Base-by-base conservation (phyloP, 1,139 yeast species). In the Protomyces pachydermus region DNA sequence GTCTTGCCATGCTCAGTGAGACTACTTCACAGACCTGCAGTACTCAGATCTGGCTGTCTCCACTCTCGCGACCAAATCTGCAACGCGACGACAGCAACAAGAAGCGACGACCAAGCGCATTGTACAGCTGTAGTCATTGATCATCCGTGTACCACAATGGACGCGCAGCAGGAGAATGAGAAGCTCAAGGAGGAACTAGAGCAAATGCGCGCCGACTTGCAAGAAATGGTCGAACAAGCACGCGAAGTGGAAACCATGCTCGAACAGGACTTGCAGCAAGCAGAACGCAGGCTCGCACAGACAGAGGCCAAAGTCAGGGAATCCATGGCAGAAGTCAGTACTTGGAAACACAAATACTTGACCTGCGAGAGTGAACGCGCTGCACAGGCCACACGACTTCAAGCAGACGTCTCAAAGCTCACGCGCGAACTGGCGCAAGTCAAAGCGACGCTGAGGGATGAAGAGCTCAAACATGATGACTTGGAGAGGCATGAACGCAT, bases 1-100 rank as follows among this genome's bases (percentile, higher is more conserved):
- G 83, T 63, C 85, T 84, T 0, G 87, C 88, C 88, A 84, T 84
- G 53, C 37, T 68, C 32, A 23, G 23, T 5, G 14, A n/a, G n/a
- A 20, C 23, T 20, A 20, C 23, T 20, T 20, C 23, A 20, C 23
- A 20, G 23, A 20, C 23, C 2, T 2, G 2, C 23, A 20, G 23
- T 20, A 20, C 23, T 20, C 23, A 20, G 23, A 2, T 28, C 8
- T 28, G 8, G 32, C 32, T 6, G 32, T 28, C 32, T 28, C 32
- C 32, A 28, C 32, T 28, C 32, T 28, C 32, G 32, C 32, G 32
- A 28, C 32, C 32, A 6, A 28, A 28, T 28, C 32, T 28, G 32
- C 32, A 6, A 28, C 5, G 32, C 32, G 32, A 28, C 32, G 32
- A 28, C 5, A 28, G 5, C 32, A 28, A 28, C 32, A 6, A 28